phyloP scores from a whole-genome alignment of 495 filamentous ascomycete genomes.

The Niebla homalea region DNA sequence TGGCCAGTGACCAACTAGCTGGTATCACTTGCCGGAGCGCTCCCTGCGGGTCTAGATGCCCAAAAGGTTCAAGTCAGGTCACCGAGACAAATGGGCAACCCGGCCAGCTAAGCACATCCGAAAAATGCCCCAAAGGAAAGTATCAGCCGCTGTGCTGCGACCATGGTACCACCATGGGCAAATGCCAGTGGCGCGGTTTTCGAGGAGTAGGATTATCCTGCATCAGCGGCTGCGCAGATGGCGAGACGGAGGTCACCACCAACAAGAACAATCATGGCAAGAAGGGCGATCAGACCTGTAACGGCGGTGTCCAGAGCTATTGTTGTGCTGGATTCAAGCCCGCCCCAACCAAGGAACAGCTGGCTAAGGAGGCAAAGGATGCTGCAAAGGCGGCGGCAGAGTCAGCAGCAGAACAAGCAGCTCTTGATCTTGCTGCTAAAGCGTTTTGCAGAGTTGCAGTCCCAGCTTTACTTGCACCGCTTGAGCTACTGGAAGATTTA shows the following conservation, averaged over 20 bases:
- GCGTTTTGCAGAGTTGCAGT: constrained; percentile 20
- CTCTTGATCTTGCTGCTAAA: constrained; percentile 20
- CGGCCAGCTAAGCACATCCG: constrained; percentile 12
- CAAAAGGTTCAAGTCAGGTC: constrained; percentile 13
- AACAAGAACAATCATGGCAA: constrained; percentile 17
- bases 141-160: constrained; percentile 16
- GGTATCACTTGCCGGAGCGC: constrained; percentile 11
- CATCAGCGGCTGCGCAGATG: constrained; percentile 16
- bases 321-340: constrained; percentile 20
- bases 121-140: constrained; percentile 10
- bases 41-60: constrained; percentile 11
- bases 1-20: constrained; percentile 8
- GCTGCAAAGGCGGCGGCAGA: constrained; percentile 15
- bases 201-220: constrained; percentile 14
- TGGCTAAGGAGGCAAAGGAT: constrained; percentile 11
- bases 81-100: constrained; percentile 17
- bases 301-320: constrained; percentile 18
- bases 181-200: constrained; percentile 15
- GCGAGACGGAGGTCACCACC: constrained; percentile 15
- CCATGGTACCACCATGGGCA: constrained; percentile 16
- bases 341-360: constrained; percentile 3
- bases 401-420: constrained; percentile 14
- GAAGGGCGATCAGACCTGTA: constrained; percentile 15
- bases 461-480: constrained; percentile 16
- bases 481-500: constrained; percentile 16